Percentiles rank a stretch among this genome's conserved stretches.
These are phyloP conservation scores for Geranium brycei DNA, from an alignment of 345 rosid species.

Conservation along the genomic window DNA sequence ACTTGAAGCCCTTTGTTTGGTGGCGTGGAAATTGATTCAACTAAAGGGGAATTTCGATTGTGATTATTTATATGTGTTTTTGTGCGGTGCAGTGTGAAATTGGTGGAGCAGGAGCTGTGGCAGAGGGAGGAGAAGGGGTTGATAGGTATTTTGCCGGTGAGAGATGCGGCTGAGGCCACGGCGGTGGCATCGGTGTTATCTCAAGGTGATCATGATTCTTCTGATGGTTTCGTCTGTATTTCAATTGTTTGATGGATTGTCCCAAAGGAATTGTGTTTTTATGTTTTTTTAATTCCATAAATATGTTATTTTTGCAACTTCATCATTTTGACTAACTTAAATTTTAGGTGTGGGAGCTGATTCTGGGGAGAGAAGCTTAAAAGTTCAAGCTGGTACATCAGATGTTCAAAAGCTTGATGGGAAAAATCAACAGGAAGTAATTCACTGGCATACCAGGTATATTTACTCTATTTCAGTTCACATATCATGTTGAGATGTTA, in stretches of 20 bases:
- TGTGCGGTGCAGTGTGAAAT: conserved; percentile 47
- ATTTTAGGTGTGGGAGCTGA: conserved; percentile 53
- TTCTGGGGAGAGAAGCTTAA: conserved; percentile 48
- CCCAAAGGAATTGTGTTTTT: conserved; percentile 1
- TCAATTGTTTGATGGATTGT: conserved; percentile 3
- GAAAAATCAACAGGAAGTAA: conserved; percentile 62
- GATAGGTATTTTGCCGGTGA: conserved; percentile 88
- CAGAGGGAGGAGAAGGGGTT: conserved; percentile 94
- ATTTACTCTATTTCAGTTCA: background rate
- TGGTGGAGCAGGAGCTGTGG: conserved; percentile 99
- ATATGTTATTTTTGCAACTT: background rate
- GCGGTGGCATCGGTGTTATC: conserved; percentile 37
- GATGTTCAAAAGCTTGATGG: conserved; percentile 70
- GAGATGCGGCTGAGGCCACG: conserved; percentile 58
- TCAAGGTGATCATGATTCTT: conserved; percentile 29
- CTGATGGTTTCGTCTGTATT: conserved; percentile 4
- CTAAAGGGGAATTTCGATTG: no score
- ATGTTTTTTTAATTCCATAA: background rate
- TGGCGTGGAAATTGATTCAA: background rate
- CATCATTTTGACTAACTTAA: background rate
- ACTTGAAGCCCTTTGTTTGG: background rate
- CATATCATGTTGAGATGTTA: background rate
- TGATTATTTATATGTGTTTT: no score
- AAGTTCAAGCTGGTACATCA: conserved; percentile 41
- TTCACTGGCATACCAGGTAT: conserved; percentile 93